A percentile compares a stretch with the other conserved stretches of the same genome.
Evolutionary conservation across 83 land plant genomes (phyloP).

Genomic region (Thuja plicata): DNA sequence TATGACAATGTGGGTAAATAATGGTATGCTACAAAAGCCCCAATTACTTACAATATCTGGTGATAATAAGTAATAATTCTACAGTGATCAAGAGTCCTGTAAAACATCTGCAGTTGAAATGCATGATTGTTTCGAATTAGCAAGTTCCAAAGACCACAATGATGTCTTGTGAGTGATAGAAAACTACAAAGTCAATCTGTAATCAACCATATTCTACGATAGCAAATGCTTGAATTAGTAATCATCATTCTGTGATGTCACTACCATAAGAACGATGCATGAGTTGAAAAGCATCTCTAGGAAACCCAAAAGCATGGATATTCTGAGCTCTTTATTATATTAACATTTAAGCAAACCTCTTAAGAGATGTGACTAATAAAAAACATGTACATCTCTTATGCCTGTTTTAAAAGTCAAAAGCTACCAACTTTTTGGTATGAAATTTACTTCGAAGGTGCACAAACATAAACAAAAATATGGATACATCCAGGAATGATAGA

Average conservation of each 20-base stretch:
- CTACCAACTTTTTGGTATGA: neutral
- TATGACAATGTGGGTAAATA: too few species aligned
- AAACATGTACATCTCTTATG: neutral
- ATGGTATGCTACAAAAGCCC: too few species aligned
- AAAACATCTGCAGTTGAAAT: conserved; percentile 35
- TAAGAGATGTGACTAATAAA: neutral
- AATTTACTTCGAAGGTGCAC: neutral
- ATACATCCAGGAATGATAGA: neutral
- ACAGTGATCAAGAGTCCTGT: conserved; percentile 41
- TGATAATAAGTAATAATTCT: conserved; percentile 29
- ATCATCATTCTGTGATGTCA: neutral
- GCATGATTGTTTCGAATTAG: too few species aligned
- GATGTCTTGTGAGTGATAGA: neutral
- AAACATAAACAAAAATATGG: neutral
- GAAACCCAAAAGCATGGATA: neutral
- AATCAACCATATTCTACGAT: conserved; percentile 1
- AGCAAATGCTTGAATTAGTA: neutral
- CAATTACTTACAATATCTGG: too few species aligned
- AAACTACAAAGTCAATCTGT: neutral
- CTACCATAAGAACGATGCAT: neutral
- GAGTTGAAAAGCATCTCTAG: neutral
- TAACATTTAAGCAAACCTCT: neutral
- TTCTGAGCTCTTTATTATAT: neutral
- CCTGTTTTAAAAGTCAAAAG: neutral
- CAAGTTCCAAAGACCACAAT: neutral